phyloP scores from a whole-genome alignment of 2,329 filamentous ascomycete species.

The Penicillium sp. region DNA sequence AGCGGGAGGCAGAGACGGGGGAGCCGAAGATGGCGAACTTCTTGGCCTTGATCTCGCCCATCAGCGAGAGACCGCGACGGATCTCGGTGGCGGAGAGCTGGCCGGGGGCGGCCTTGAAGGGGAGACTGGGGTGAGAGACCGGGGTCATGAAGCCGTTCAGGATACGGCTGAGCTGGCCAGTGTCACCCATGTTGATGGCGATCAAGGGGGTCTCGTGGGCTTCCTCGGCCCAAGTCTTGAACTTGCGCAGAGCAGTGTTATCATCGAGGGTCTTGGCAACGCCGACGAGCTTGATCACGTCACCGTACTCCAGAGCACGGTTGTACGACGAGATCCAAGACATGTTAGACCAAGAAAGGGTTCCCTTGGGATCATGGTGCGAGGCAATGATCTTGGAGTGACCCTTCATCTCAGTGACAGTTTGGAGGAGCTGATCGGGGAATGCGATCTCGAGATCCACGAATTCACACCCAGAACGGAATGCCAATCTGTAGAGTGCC shows the following conservation, averaged over 20 bases:
- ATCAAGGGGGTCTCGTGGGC: conserved; percentile 83
- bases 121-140: conserved; percentile 84
- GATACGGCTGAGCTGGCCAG: conserved; percentile 85
- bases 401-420: conserved; percentile 68
- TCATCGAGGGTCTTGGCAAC: conserved; percentile 74
- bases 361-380: conserved; percentile 81
- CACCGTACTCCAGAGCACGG: conserved; percentile 81
- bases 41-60: conserved; percentile 74
- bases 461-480: conserved; percentile 86
- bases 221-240: conserved; percentile 73
- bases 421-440: conserved; percentile 71
- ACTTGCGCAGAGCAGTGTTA: conserved; percentile 80
- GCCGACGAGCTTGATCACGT: conserved; percentile 93
- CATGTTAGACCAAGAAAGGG: conserved; percentile 86
- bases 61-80: conserved; percentile 71
- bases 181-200: conserved; percentile 89
- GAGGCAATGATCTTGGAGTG: conserved; percentile 87
- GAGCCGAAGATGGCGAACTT: conserved; percentile 86
- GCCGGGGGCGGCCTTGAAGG: conserved; percentile 89
- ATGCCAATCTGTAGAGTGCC: conserved; percentile 73
- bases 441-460: conserved; percentile 90
- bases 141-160: conserved; percentile 93
- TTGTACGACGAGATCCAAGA: conserved; percentile 92
- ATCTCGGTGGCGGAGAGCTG: conserved; percentile 92
- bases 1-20: conserved; percentile 79